phyloP scores from a whole-genome alignment of 2,329 filamentous ascomycete genomes.

The Lachnellula subtilissima region DNA sequence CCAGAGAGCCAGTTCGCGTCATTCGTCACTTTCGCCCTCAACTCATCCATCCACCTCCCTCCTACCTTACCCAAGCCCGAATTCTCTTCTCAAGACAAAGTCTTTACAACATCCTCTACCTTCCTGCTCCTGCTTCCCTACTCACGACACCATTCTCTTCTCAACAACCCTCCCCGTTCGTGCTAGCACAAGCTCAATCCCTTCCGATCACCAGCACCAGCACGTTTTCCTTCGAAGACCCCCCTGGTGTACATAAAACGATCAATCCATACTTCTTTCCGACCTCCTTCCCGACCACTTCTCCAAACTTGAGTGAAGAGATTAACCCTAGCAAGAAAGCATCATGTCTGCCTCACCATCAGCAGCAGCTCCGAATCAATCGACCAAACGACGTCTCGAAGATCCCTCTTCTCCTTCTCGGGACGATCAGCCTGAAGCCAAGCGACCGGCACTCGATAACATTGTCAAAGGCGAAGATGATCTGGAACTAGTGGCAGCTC shows the following conservation, averaged over 20 bases:
- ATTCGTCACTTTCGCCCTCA: constrained; percentile 23
- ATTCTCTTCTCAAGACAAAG: constrained; percentile 23
- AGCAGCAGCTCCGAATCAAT: constrained; percentile 57
- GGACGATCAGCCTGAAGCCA: constrained; percentile 92
- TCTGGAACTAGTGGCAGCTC: constrained; percentile 34
- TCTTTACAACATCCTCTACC: constrained; percentile 35
- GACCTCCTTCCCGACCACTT: constrained; percentile 40
- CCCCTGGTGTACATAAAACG: constrained; percentile 77
- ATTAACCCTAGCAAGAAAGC: constrained; percentile 37
- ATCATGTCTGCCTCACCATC: constrained; percentile 70
- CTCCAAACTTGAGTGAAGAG: constrained; percentile 35
- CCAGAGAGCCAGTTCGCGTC: constrained; percentile 25
- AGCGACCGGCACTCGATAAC: constrained; percentile 94
- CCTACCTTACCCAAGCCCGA: constrained; percentile 22
- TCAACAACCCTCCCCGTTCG: constrained; percentile 28
- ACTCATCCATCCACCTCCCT: constrained; percentile 26
- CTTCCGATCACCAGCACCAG: constrained; percentile 57
- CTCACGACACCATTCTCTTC: constrained; percentile 30
- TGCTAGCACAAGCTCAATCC: constrained; percentile 32
- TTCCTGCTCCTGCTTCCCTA: constrained; percentile 29
- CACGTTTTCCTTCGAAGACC: constrained; percentile 88
- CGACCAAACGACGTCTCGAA: constrained; percentile 88
- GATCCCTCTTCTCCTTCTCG: constrained; percentile 93
- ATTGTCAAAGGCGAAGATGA: constrained; percentile 62
- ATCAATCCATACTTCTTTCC: constrained; percentile 52